Evolutionary conservation across 2,329 filamentous ascomycete genomes (phyloP).

Genomic region (Fusarium mexicanum): DNA sequence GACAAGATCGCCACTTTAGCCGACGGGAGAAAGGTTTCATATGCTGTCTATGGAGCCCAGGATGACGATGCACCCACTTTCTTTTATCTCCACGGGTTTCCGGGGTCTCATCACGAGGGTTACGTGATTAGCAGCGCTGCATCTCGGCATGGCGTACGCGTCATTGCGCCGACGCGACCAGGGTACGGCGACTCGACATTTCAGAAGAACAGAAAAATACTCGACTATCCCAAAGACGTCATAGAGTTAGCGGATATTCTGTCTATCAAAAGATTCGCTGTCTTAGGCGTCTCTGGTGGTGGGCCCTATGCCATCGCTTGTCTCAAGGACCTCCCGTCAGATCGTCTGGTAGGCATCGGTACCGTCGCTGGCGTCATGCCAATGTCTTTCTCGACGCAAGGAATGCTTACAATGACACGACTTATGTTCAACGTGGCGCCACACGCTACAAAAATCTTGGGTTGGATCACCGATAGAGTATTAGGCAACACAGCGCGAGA

Average conservation of each 20-base stretch:
- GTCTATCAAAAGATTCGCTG: not conserved
- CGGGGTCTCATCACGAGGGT: conserved; percentile 27
- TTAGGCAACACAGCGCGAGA: conserved; percentile 10
- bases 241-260: not conserved
- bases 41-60: conserved; percentile 20
- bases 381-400: conserved; percentile 13
- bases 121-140: conserved; percentile 2
- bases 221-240: conserved; percentile 13
- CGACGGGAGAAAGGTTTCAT: conserved; percentile 18
- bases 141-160: not conserved
- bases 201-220: conserved; percentile 3
- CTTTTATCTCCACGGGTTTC: conserved; percentile 28
- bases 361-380: conserved; percentile 23
- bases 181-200: conserved; percentile 24
- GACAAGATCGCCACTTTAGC: conserved; percentile 6
- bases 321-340: not conserved
- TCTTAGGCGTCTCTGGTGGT: conserved; percentile 21
- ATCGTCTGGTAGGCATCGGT: conserved; percentile 5
- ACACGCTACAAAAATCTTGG: not conserved
- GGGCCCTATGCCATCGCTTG: conserved; percentile 25
- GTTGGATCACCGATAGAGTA: conserved; percentile 6
- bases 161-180: conserved; percentile 14
- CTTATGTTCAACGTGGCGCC: conserved; percentile 19
- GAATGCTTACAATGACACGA: conserved; percentile 15
- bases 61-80: not conserved